Evolutionary conservation across 805 yeast genomes (phyloP).

Genomic region (Myxozyma vanderwaltii): DNA sequence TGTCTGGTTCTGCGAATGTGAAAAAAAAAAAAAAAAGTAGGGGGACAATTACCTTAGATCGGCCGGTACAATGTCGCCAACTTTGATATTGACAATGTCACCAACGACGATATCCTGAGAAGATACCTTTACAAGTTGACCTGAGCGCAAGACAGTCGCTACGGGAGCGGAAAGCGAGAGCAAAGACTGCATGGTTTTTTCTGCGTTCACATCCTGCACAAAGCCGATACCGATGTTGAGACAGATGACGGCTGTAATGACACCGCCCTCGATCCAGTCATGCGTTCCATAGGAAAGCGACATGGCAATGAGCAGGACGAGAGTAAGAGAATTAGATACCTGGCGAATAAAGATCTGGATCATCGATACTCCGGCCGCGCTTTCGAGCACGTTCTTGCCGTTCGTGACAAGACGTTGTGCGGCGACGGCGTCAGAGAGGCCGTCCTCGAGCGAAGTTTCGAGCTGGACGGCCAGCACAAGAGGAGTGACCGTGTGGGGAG

Average conservation of each 20-base stretch:
- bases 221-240: conserved; percentile 70
- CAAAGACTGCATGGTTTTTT: conserved; percentile 76
- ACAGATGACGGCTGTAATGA: conserved; percentile 65
- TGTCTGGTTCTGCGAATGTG: neutral
- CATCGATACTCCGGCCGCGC: conserved; percentile 57
- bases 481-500: conserved; percentile 27
- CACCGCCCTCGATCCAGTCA: conserved; percentile 85
- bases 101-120: conserved; percentile 74
- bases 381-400: conserved; percentile 71
- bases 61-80: conserved; percentile 81
- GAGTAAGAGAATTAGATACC: conserved; percentile 75
- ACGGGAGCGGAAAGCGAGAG: conserved; percentile 68
- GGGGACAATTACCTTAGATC: conserved; percentile 49
- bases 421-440: conserved; percentile 49
- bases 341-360: conserved; percentile 63
- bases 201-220: conserved; percentile 71
- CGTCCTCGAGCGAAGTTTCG: conserved; percentile 44
- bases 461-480: conserved; percentile 19
- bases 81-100: conserved; percentile 62
- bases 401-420: conserved; percentile 40
- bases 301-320: conserved; percentile 45
- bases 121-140: conserved; percentile 57
- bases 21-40: too few species aligned
- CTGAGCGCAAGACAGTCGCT: conserved; percentile 66
- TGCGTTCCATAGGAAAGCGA: conserved; percentile 68